A percentile compares a stretch with the other conserved stretches of the same genome.
These are phyloP conservation scores for Colletotrichum lentis DNA, from an alignment of 2,329 filamentous ascomycete genomes.

Conservation along the genomic window DNA sequence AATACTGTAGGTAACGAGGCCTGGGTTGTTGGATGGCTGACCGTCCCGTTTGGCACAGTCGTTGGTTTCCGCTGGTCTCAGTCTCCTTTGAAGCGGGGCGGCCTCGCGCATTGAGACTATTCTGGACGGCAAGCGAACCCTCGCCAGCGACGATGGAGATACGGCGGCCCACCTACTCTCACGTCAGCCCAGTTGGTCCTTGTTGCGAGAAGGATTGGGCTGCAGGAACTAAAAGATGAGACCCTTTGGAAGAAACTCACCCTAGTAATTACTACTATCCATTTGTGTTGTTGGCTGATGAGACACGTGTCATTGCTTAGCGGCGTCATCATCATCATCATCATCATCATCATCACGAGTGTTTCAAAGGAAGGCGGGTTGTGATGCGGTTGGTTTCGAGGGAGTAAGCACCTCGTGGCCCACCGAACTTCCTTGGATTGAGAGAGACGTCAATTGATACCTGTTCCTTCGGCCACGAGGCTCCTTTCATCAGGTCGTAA, in stretches of 20 bases:
- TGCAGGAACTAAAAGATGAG: not conserved
- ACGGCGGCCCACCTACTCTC: slow-evolving; percentile 12
- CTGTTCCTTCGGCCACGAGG: not conserved
- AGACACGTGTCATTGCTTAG: not conserved
- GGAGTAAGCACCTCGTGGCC: not conserved
- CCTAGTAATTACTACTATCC: not conserved
- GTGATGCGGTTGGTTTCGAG: not conserved
- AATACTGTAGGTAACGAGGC: not conserved
- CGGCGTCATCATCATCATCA: not conserved
- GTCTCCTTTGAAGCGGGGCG: not conserved
- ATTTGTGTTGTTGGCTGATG: not conserved
- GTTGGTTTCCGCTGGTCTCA: not conserved
- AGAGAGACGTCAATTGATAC: not conserved
- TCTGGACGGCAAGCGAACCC: not conserved
- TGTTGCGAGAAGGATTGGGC: not conserved
- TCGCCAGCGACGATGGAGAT: not conserved
- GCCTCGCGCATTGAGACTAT: not conserved
- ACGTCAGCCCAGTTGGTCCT: slow-evolving; percentile 24
- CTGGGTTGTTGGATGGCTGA: not conserved
- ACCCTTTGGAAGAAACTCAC: not conserved
- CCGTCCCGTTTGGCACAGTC: not conserved
- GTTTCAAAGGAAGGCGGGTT: not conserved
- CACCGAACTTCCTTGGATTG: not conserved
- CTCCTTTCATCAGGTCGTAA: not conserved
- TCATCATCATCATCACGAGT: not conserved